These are phyloP conservation scores for Strobilomyces dryophilus DNA, from an alignment of 768 basidiomycete genomes.

Conservation along the genomic window DNA sequence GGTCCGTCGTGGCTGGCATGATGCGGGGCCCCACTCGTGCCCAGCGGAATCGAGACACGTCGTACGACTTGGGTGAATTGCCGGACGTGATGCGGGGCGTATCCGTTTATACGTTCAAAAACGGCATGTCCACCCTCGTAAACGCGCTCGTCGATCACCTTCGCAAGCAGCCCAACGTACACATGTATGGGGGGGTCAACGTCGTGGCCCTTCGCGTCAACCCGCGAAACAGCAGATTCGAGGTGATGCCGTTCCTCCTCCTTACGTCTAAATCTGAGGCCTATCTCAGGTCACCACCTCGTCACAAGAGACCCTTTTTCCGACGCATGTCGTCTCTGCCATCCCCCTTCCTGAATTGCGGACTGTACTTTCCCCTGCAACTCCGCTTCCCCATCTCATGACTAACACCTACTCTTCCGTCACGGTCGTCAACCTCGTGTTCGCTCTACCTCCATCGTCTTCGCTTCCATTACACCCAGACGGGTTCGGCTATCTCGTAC, in stretches of 20 bases:
- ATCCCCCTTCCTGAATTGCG: constrained; percentile 59
- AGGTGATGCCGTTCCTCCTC: constrained; percentile 35
- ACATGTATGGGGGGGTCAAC: constrained; percentile 43
- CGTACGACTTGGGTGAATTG: constrained; percentile 50
- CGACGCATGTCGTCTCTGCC: constrained; percentile 75
- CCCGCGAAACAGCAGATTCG: constrained; percentile 35
- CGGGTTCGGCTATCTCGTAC: constrained; percentile 94
- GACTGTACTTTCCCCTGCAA: constrained; percentile 36
- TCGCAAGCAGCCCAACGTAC: constrained; percentile 49
- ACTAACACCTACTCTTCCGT: constrained; percentile 77
- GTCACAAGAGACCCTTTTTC: constrained; percentile 32
- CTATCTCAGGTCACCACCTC: constrained; percentile 31
- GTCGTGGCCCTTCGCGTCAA: constrained; percentile 34
- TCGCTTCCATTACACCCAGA: constrained; percentile 59
- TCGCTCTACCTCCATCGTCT: constrained; percentile 42
- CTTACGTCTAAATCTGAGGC: constrained; percentile 2
- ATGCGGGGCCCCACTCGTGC: constrained; percentile 26
- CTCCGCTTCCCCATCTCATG: constrained; percentile 57
- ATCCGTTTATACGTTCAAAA: constrained; percentile 77
- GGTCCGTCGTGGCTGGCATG: constrained; percentile 66
- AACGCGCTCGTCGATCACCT: constrained; percentile 50
- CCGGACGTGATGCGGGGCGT: constrained; percentile 46
- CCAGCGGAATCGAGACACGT: constrained; percentile 6
- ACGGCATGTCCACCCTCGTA: constrained; percentile 71
- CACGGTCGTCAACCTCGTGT: constrained; percentile 86